Base-by-base conservation (phyloP, 192 early-diverging fungal genomes). In the Allomyces arbusculus region DNA sequence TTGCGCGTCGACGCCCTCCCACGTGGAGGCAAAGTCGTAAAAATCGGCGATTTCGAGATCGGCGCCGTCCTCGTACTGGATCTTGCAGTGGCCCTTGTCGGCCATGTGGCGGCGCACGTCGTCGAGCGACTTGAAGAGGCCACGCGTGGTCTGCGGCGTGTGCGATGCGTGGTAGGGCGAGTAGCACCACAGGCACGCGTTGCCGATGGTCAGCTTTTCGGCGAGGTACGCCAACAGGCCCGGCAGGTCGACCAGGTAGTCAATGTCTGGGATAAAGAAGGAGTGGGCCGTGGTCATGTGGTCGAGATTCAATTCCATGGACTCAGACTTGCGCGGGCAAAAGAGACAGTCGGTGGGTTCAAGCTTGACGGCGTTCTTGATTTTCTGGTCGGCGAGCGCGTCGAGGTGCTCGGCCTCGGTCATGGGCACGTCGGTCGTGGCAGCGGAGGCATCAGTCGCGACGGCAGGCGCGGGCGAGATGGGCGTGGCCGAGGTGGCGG, bases 191-290 rank as follows among this genome's bases (percentile, higher is more conserved):
- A 99, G 70, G 72, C 96, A 99, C 14, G 91, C 82, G 77, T 99
- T 96, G 67, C 86, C 94, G 22, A 99, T 87, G 23, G 86, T 82
- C 67, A 99, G 82, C 76, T 97, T 97, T 71, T 97, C 94, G 23
- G 86, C 91, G 33, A 99, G 77, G 70, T 95, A 97, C 71, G 77
- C 81, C 65, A 99, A 79, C 65, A 99, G 76, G 9, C 95, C 96
- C 44, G 81, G 83, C 24, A 93, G 69, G 69, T 97, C 89, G 1
- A 86, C 85, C 65, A 99, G 72, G 72, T 85, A 95, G 74, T 97
- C 95, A 44, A 96, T 81, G 75, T 97, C 94, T 23, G 96, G 96
- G 69, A 99, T 88, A 68, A 97, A 99, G 71, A 99, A 89, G 71
- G 86, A 86, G 75, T 99, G 96, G 25, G 74, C 78, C 62, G 72